A percentile compares a stretch with the other conserved stretches of the same genome.
phyloP scores from a whole-genome alignment of 257 asterid genomes.

The Scutellaria galericulata region DNA sequence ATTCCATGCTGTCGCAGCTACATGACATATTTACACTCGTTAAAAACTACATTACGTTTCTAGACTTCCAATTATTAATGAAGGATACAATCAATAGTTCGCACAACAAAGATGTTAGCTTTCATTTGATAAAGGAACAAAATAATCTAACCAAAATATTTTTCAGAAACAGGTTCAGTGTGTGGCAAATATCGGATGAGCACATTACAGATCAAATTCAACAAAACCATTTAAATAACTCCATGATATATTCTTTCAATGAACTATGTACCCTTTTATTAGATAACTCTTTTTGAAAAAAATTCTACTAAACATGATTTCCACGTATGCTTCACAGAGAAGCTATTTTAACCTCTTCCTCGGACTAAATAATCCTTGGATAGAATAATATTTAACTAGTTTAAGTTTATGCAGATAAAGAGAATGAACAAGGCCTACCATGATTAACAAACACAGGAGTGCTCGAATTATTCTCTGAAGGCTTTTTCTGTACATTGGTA shows the following conservation, averaged over 20 bases:
- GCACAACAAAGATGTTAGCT: background rate
- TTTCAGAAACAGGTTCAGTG: background rate
- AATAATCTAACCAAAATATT: background rate
- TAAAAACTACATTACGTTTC: conserved; percentile 9
- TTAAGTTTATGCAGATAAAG: conserved; percentile 2
- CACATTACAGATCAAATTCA: too few relatives aligned
- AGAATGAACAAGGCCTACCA: conserved; percentile 51
- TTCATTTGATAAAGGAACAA: background rate
- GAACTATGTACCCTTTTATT: too few relatives aligned
- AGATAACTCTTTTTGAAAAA: too few relatives aligned
- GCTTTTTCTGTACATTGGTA: conserved; percentile 44
- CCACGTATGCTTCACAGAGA: too few relatives aligned
- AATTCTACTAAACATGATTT: too few relatives aligned
- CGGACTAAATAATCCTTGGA: background rate
- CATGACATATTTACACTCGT: conserved; percentile 37
- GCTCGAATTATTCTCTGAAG: conserved; percentile 50
- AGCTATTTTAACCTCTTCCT: background rate
- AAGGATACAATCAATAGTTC: conserved; percentile 6
- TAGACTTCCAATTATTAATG: background rate
- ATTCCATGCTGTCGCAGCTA: conserved; percentile 86
- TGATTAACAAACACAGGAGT: conserved; percentile 71
- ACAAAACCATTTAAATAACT: too few relatives aligned
- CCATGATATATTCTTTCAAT: too few relatives aligned
- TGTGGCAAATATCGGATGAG: too few relatives aligned
- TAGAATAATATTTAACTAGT: background rate